phyloP scores from a whole-genome alignment of 179 eudicot species.

The Corrigiola litoralis region DNA sequence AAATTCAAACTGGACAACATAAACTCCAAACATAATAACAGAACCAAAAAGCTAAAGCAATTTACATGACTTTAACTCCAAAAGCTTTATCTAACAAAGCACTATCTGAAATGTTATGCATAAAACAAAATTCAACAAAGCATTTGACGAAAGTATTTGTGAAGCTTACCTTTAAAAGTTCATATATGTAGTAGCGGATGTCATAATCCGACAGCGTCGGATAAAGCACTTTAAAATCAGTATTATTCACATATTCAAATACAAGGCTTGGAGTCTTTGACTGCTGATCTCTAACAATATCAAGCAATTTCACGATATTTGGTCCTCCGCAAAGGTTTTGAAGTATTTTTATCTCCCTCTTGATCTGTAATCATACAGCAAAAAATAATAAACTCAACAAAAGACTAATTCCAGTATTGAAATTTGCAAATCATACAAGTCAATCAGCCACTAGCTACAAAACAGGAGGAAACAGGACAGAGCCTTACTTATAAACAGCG shows the following conservation, averaged over 20 bases:
- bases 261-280: constrained; percentile 95
- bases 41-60: not conserved
- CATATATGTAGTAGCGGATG: constrained; percentile 86
- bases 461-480: not conserved
- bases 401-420: not conserved
- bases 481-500: not conserved
- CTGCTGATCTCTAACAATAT: constrained; percentile 94
- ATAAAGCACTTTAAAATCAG: constrained; percentile 90
- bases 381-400: constrained; percentile 2
- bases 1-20: not conserved
- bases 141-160: no score
- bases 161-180: constrained; percentile 75
- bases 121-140: not conserved
- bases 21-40: not conserved
- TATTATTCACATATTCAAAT: constrained; percentile 87
- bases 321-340: constrained; percentile 97
- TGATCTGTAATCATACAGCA: constrained; percentile 52
- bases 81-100: not conserved
- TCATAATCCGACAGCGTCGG: constrained; percentile 90
- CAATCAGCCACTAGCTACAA: not conserved
- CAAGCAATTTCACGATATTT: constrained; percentile 86
- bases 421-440: not conserved
- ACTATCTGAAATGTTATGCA: not conserved
- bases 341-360: constrained; percentile 87
- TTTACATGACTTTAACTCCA: no score